These are phyloP conservation scores for Patellifolia procumbens DNA, from an alignment of 179 eudicot genomes.

Conservation along the genomic window DNA sequence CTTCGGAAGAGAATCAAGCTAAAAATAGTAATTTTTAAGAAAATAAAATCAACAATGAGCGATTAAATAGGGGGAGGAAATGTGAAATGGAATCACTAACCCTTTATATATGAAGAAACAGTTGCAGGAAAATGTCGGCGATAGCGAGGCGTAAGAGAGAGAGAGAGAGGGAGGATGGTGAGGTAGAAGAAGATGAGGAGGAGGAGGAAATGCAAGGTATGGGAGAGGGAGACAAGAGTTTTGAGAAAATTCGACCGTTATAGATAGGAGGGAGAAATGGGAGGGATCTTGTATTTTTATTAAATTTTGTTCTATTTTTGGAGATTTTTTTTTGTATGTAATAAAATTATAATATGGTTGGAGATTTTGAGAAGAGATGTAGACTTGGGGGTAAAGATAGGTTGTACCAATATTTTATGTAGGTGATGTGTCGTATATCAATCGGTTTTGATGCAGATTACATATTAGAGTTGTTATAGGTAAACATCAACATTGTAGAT, in stretches of 20 bases:
- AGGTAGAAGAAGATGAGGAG: conserved; percentile 4
- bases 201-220: not conserved
- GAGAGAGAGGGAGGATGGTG: not conserved
- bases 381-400: no score
- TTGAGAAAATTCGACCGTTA: conserved; percentile 27
- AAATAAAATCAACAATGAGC: not conserved
- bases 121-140: not conserved
- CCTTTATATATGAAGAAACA: not conserved
- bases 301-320: no score
- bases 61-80: not conserved
- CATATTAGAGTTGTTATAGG: no score
- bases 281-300: not conserved
- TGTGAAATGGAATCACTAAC: not conserved
- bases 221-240: conserved; percentile 11
- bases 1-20: conserved; percentile 1
- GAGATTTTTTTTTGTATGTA: no score
- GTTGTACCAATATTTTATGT: no score
- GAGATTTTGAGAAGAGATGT: no score
- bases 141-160: not conserved
- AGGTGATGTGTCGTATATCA: no score
- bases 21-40: conserved; percentile 13
- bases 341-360: no score
- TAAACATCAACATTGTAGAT: no score
- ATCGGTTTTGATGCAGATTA: no score
- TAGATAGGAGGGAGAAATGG: not conserved